Conservation (phyloP, 495 filamentous ascomycete genomes). For the Terfezia claveryi region DNA sequence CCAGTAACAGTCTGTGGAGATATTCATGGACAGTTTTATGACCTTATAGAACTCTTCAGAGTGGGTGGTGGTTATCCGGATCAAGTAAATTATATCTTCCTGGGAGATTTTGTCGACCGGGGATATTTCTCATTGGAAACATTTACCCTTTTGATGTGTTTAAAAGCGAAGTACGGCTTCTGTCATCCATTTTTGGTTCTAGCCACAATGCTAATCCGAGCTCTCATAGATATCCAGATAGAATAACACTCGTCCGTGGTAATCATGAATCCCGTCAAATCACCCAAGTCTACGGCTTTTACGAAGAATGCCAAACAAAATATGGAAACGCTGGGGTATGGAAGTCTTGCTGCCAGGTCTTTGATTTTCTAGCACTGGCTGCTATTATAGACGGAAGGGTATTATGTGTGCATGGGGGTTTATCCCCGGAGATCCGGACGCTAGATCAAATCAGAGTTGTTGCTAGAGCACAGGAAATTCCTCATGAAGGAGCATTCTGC, state of each 20-base stretch:
- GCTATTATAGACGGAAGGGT: conserved; percentile 95
- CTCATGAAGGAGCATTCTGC: conserved; percentile 94
- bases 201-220: background rate
- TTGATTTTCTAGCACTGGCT: conserved; percentile 89
- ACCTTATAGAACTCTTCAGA: conserved; percentile 86
- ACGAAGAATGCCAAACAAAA: conserved; percentile 94
- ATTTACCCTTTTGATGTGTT: conserved; percentile 79
- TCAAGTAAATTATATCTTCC: conserved; percentile 76
- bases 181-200: background rate
- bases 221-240: conserved; percentile 59
- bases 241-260: conserved; percentile 83
- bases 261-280: conserved; percentile 98
- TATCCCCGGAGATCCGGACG: conserved; percentile 89
- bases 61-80: conserved; percentile 90
- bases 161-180: conserved; percentile 71
- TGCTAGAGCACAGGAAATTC: conserved; percentile 88
- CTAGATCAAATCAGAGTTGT: conserved; percentile 95
- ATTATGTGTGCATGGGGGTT: conserved; percentile 88
- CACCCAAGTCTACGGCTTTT: conserved; percentile 96
- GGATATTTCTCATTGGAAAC: conserved; percentile 97
- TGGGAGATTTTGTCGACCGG: conserved; percentile 92
- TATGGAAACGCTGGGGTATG: conserved; percentile 96
- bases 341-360: conserved; percentile 98
- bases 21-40: conserved; percentile 98
- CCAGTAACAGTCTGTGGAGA: conserved; percentile 98